Percentiles rank a stretch among this genome's conserved stretches.
These are phyloP conservation scores for Gonapodya sp. DNA, from an alignment of 192 early-diverging fungal genomes.

Conservation along the genomic window DNA sequence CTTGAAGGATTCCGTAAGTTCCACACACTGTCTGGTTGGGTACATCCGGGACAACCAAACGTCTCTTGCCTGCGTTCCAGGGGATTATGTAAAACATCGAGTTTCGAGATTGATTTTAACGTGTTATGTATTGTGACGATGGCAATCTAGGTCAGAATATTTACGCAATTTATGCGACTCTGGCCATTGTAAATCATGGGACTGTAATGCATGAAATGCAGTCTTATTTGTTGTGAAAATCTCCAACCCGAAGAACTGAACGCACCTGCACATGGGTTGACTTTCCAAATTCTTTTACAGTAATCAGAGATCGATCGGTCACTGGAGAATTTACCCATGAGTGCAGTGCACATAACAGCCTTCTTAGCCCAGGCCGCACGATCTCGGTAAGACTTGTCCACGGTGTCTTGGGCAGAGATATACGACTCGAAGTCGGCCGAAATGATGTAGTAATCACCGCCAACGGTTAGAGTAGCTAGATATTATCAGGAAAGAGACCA, in stretches of 20 bases:
- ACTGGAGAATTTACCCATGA: constrained; percentile 89
- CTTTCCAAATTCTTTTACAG: constrained; percentile 84
- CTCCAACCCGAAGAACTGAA: neutral
- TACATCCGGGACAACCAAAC: no score
- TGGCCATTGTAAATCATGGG: neutral
- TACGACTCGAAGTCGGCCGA: constrained; percentile 82
- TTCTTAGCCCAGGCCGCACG: constrained; percentile 71
- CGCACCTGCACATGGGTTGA: constrained; percentile 36
- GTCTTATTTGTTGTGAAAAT: neutral
- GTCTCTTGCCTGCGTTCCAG: no score
- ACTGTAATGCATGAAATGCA: neutral
- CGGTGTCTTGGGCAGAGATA: constrained; percentile 62
- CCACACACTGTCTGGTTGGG: no score
- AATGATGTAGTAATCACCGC: constrained; percentile 81
- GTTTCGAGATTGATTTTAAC: neutral
- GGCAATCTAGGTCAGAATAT: no score
- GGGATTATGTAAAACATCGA: no score
- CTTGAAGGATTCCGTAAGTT: constrained; percentile 15
- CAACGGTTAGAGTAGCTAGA: constrained; percentile 41
- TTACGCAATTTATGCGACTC: neutral
- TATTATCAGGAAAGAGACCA: no score
- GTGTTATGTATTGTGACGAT: neutral
- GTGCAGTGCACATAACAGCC: constrained; percentile 59
- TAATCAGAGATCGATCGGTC: constrained; percentile 82
- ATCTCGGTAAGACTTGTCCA: constrained; percentile 82